Evolutionary conservation across 2,329 filamentous ascomycete genomes (phyloP), one percentile per base, ranked within the genome.

Genomic region (Ampelomyces quisqualis): DNA sequence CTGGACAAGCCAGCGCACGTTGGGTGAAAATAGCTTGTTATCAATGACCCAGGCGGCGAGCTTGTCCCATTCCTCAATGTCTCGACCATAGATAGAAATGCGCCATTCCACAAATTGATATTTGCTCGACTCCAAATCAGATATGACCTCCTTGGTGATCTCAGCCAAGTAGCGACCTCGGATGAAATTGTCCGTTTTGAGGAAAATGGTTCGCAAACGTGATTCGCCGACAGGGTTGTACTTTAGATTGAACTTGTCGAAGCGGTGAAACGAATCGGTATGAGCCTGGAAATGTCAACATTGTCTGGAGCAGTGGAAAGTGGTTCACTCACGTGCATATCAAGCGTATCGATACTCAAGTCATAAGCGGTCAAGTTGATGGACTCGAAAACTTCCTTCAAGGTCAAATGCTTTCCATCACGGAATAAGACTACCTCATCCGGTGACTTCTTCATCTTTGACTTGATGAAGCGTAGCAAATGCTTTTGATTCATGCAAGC

Each of bases 401-500:
- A 72, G 1, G 93, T 97, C 56, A 98, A 75, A 68, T 95, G 82
- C 68, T 91, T 95, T 45, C 87, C 91, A 67, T 98, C 93, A 63
- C 93, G 81, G 68, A 84, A 94, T 30, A 98, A 79, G 5, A 98
- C 93, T 21, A 93, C 82, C 71, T 98, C 93, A 60, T 97, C 88
- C 0, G 90, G 90, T 13, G 81, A 93, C 70, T 95, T 98, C 79
- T 96, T 97, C 89, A 98, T 96, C 73, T 98, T 98, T 71, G 90
- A 95, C 72, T 98, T 98, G 75, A 98, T 98, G 71, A 98, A 98
- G 39, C 93, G 88, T 46, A 98, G 75, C 42, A 98, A 73, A 77
- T 98, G 93, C 72, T 98, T 98, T 70, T 98, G 93, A 65, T 98
- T 98, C 93, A 98, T 98, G 68, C 93, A 98, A 17, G 93, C 93